Conservation (phyloP, 202 grass and related monocot genomes). For the Hordeum pubiflorum region DNA sequence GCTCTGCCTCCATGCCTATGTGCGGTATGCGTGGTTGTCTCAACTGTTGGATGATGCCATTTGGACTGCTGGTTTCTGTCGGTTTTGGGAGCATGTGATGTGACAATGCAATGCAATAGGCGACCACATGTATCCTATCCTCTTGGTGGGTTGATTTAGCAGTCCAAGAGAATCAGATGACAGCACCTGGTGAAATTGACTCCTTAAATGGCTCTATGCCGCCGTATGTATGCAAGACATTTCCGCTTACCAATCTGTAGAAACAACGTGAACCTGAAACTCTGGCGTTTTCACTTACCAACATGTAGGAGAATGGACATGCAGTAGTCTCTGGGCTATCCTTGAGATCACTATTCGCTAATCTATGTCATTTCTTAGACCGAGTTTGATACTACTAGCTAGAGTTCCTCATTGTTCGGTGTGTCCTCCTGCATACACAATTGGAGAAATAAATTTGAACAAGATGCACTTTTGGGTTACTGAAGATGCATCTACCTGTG, state of each 20-base stretch:
- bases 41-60: neutral
- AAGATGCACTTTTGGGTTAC: neutral
- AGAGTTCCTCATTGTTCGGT: neutral
- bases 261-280: neutral
- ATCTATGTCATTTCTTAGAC: neutral
- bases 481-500: neutral
- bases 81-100: neutral
- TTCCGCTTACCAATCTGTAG: neutral
- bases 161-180: neutral
- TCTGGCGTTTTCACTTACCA: neutral
- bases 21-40: neutral
- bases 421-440: neutral
- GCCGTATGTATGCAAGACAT: neutral
- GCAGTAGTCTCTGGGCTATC: neutral
- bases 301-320: neutral
- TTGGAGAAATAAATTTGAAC: neutral
- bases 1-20: neutral
- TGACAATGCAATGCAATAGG: neutral
- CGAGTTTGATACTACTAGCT: neutral
- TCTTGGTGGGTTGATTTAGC: neutral
- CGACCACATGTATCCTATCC: neutral
- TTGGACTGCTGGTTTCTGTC: neutral
- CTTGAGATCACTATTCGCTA: neutral
- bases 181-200: neutral
- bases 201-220: neutral